Conservation (phyloP, 164 flowering plant species). For the Protea cynaroides region DNA sequence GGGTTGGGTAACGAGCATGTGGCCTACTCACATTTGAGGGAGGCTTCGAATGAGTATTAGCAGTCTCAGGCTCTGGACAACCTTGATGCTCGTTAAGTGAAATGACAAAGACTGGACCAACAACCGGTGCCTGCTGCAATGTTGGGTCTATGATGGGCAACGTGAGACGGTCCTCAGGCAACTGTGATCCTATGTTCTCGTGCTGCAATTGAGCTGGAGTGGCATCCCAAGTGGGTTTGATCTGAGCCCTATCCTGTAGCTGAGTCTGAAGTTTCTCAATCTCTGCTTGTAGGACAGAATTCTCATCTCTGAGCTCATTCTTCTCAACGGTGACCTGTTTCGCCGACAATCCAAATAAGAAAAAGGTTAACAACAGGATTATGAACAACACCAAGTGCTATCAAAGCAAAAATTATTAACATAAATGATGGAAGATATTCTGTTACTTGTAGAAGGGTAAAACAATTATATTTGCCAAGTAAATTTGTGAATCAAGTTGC, state of each 20-base stretch:
- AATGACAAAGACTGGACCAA: constrained; percentile 44
- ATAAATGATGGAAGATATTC: too few relatives aligned
- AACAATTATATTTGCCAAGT: not conserved
- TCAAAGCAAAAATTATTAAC: too few relatives aligned
- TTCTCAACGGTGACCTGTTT: constrained; percentile 44
- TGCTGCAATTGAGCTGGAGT: constrained; percentile 26
- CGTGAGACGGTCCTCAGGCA: constrained; percentile 13
- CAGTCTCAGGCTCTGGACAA: constrained; percentile 13
- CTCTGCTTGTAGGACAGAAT: constrained; percentile 33
- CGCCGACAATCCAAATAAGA: constrained; percentile 10
- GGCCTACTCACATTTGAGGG: constrained; percentile 41
- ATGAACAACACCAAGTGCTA: not conserved
- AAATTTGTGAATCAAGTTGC: not conserved
- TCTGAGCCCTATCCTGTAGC: constrained; percentile 25
- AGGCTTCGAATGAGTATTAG: constrained; percentile 11
- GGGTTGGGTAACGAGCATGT: constrained; percentile 52
- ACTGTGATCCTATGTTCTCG: constrained; percentile 12
- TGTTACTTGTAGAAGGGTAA: not conserved
- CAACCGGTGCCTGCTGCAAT: constrained; percentile 23
- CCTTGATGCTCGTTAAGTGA: constrained; percentile 38
- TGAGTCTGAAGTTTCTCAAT: constrained; percentile 36
- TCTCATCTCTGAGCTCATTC: constrained; percentile 55
- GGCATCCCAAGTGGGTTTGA: constrained; percentile 33
- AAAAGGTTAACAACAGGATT: not conserved
- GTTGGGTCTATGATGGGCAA: constrained; percentile 24